Base-by-base conservation (phyloP, 345 rosid genomes). In the Sonneratia caseolaris region DNA sequence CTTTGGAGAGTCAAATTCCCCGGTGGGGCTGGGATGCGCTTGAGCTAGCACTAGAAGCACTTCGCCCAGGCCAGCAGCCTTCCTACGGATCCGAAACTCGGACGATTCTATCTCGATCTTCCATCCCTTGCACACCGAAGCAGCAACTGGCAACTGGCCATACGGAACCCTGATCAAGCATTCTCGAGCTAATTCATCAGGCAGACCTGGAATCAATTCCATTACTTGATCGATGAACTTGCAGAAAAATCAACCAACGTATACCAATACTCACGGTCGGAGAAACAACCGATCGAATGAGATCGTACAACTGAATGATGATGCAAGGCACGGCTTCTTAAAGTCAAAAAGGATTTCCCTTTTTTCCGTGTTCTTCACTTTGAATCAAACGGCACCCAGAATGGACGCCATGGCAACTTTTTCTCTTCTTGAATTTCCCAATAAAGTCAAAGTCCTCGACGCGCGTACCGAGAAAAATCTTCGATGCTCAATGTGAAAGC, bases 121-220 rank as follows among this genome's bases (percentile, higher is more conserved):
- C 97, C 97, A 91, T 13, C 40, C 59, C 76, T 75, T 91, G 78
- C 89, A 86, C 2, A 84, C 82, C 13, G 93, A 82, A 14, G 84
- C 72, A 10, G 81, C 82, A 0, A 68, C 16, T 0, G 89, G 68
- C 71, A 89, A 79, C 16, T 81, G 81, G n/a, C 72, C 66, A 78
- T 83, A 85, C 0, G 77, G 59, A 3, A 87, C 69, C 21, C 91
- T 90, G 24, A 85, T 72, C 37, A 91, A 80, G 75, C 92, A 89
- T 70, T 86, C 84, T 1, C 86, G 87, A 12, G 87, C 89, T 6
- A 86, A 55, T 45, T 89, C 96, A 36, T 86, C 53, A 1, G 93
- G 93, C 48, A 91, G 86, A 38, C 86, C 82, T 0, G 92, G 94
- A 24, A 89, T 85, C 67, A 89, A 66, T 36, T 84, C 93, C 93